These are phyloP conservation scores for Neofusicoccum sp. DNA, from an alignment of 2,329 filamentous ascomycete species.

Conservation along the genomic window DNA sequence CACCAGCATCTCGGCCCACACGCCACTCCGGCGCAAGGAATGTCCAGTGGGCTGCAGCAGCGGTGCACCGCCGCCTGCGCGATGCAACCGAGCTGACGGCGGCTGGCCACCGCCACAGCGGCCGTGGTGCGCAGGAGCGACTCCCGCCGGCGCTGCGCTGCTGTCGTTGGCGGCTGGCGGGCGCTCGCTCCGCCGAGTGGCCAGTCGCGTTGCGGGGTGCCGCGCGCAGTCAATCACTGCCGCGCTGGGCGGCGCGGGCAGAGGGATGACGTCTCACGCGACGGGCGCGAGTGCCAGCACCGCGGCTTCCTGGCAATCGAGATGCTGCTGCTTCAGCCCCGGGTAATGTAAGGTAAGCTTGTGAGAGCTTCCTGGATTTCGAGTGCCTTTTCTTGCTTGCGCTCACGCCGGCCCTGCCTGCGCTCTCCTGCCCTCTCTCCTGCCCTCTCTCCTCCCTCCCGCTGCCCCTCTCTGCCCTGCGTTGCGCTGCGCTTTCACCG, in stretches of 20 bases:
- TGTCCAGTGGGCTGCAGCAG: too few relatives aligned
- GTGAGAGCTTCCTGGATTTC: neutral
- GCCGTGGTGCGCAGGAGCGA: neutral
- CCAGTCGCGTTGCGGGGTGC: neutral
- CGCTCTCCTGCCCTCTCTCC: neutral
- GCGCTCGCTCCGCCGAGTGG: neutral
- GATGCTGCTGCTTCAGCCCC: neutral
- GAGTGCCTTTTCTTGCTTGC: neutral
- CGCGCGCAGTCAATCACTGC: neutral
- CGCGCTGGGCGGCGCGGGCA: neutral
- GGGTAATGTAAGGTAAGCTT: neutral
- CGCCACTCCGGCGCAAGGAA: conserved; percentile 1
- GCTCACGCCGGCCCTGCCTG: neutral
- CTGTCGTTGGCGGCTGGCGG: neutral
- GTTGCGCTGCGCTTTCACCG: neutral
- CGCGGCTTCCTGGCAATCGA: neutral
- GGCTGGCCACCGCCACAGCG: conserved; percentile 11
- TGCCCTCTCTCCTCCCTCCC: neutral
- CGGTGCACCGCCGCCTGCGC: neutral
- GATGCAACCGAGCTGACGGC: neutral
- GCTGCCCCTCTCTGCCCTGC: neutral
- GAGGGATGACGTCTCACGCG: conserved; percentile 8
- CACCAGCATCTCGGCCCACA: neutral
- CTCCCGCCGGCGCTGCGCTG: neutral
- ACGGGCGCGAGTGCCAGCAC: neutral